Percentiles rank a stretch among this genome's conserved stretches.
Evolutionary conservation across 345 rosid species (phyloP).

Genomic region (Aquilaria yunnanensis): DNA sequence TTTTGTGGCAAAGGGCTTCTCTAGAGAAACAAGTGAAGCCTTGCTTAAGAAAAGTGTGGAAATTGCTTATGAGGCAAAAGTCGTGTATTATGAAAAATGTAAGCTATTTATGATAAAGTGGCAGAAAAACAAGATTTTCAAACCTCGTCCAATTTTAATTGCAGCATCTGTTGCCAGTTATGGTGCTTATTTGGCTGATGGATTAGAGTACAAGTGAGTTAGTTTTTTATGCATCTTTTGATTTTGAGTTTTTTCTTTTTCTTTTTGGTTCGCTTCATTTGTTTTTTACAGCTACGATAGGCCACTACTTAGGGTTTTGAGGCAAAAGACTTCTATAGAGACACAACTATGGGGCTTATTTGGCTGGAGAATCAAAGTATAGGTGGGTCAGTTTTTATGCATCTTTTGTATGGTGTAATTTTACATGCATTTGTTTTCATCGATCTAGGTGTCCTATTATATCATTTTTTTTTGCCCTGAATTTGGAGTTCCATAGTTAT

Average conservation of each 20-base stretch:
- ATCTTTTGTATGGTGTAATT: background rate
- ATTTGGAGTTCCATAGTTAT: constrained; percentile 4
- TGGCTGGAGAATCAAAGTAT: too few species aligned
- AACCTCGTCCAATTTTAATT: constrained; percentile 48
- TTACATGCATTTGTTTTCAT: too few species aligned
- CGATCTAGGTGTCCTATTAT: too few species aligned
- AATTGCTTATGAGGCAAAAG: constrained; percentile 63
- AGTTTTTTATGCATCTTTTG: background rate
- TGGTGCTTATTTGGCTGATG: constrained; percentile 87
- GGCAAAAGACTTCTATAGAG: too few species aligned
- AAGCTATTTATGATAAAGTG: constrained; percentile 18
- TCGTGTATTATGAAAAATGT: constrained; percentile 42
- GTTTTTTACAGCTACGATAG: too few species aligned
- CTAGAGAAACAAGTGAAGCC: constrained; percentile 46
- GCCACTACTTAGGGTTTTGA: too few species aligned
- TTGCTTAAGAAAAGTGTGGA: constrained; percentile 63
- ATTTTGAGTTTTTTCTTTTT: too few species aligned
- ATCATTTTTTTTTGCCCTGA: background rate
- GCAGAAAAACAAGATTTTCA: constrained; percentile 32
- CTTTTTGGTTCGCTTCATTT: too few species aligned
- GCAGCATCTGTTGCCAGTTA: constrained; percentile 88
- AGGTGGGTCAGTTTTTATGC: too few species aligned
- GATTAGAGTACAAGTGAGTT: constrained; percentile 71
- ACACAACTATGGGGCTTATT: too few species aligned
- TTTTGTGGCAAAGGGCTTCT: constrained; percentile 62